Conservation (phyloP, 208 protist genomes). For the Herpetomonas samuelpessoai region DNA sequence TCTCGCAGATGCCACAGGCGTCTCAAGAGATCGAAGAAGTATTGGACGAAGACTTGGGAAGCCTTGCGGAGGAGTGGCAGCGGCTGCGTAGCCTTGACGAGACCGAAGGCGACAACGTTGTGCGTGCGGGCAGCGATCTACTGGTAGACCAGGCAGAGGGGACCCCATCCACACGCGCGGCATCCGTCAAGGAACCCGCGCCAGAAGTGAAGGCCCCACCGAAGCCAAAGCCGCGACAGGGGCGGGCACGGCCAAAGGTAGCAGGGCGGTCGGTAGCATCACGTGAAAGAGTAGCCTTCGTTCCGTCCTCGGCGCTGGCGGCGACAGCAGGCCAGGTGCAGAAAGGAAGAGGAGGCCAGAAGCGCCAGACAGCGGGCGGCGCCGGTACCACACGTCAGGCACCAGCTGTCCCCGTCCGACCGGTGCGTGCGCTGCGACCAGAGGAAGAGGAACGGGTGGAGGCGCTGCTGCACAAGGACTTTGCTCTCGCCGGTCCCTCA, state of each 20-base stretch:
- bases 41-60: conserved; percentile 2
- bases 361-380: conserved; percentile 14
- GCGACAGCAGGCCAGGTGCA: neutral
- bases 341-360: no score
- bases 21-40: no score
- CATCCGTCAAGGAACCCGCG: neutral
- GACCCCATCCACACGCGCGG: neutral
- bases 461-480: conserved; percentile 28
- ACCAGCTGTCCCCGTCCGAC: conserved; percentile 11
- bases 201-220: no score
- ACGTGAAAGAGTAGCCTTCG: neutral
- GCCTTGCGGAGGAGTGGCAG: no score
- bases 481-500: conserved; percentile 4
- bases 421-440: conserved; percentile 15
- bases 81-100: neutral
- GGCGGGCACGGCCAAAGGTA: no score
- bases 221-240: no score
- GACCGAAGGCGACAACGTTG: conserved; percentile 1
- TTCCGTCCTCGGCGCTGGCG: neutral
- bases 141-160: neutral
- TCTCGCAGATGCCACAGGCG: no score
- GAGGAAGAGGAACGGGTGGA: conserved; percentile 44
- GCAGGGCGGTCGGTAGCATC: no score
- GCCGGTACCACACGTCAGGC: conserved; percentile 2
- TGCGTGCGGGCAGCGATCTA: neutral